A percentile compares a stretch with the other conserved stretches of the same genome.
Evolutionary conservation across 2,329 filamentous ascomycete genomes (phyloP).

Genomic region (Bipolaris oryzae): DNA sequence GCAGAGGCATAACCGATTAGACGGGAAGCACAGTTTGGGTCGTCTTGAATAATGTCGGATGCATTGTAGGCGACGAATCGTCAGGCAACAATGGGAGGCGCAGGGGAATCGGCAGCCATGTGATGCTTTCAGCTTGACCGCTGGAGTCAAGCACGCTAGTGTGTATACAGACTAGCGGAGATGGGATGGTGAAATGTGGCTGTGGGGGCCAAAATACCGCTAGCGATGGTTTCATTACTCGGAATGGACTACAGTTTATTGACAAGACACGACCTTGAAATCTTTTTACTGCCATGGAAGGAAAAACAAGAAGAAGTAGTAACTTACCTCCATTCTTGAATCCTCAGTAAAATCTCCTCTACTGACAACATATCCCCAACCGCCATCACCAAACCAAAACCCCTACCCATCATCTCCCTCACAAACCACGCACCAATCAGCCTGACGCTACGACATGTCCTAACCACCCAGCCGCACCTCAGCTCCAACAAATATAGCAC

Average conservation of each 20-base stretch:
- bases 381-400: too few species aligned
- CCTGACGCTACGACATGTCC: not conserved
- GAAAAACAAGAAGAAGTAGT: too few species aligned
- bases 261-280: not conserved
- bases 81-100: not conserved
- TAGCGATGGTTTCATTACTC: not conserved
- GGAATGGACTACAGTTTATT: not conserved
- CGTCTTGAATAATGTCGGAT: slow-evolving; percentile 1
- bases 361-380: not conserved
- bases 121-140: not conserved
- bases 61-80: slow-evolving; percentile 8
- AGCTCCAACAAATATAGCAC: not conserved
- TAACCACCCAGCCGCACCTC: not conserved
- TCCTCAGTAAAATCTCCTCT: too few species aligned
- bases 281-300: not conserved
- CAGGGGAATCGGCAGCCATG: not conserved
- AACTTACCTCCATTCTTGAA: too few species aligned
- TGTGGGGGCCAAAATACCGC: slow-evolving; percentile 1
- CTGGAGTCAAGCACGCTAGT: not conserved
- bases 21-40: not conserved
- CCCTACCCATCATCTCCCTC: not conserved
- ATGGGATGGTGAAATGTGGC: not conserved
- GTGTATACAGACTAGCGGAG: not conserved
- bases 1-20: slow-evolving; percentile 29
- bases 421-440: not conserved